phyloP scores from a whole-genome alignment of 1,284 basidiomycete genomes.

The Tranzscheliella williamsii region DNA sequence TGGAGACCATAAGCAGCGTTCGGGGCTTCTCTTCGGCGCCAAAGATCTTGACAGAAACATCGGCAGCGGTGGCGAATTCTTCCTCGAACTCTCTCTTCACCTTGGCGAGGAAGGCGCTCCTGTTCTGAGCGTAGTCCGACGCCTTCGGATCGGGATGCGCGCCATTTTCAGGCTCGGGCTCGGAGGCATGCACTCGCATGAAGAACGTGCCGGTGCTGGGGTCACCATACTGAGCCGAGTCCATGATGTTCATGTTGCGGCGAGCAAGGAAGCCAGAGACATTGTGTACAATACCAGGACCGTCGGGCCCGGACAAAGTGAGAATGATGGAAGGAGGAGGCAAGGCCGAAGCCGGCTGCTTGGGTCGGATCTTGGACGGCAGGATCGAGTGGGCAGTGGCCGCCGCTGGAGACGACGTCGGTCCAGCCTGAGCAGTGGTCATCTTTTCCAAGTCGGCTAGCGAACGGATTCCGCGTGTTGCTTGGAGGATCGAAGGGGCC shows the following conservation, averaged over 20 bases:
- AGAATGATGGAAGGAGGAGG: constrained; percentile 55
- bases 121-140: constrained; percentile 23
- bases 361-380: constrained; percentile 26
- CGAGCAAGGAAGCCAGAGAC: constrained; percentile 53
- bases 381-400: constrained; percentile 12
- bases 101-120: constrained; percentile 21
- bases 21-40: constrained; percentile 49
- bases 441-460: constrained; percentile 43
- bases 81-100: constrained; percentile 45
- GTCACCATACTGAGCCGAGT: constrained; percentile 57
- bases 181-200: constrained; percentile 57
- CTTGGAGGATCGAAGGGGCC: not conserved
- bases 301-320: constrained; percentile 57
- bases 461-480: constrained; percentile 32
- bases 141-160: constrained; percentile 16
- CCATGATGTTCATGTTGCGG: constrained; percentile 55
- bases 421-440: constrained; percentile 61
- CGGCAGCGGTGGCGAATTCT: constrained; percentile 41
- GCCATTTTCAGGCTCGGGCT: constrained; percentile 26
- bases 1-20: constrained; percentile 58
- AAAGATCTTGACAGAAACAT: constrained; percentile 43
- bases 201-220: constrained; percentile 55
- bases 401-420: constrained; percentile 3
- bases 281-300: constrained; percentile 50
- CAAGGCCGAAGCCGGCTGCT: constrained; percentile 62